Conservation (phyloP, 2,329 filamentous ascomycete genomes). For the Cercospora nicotianae region DNA sequence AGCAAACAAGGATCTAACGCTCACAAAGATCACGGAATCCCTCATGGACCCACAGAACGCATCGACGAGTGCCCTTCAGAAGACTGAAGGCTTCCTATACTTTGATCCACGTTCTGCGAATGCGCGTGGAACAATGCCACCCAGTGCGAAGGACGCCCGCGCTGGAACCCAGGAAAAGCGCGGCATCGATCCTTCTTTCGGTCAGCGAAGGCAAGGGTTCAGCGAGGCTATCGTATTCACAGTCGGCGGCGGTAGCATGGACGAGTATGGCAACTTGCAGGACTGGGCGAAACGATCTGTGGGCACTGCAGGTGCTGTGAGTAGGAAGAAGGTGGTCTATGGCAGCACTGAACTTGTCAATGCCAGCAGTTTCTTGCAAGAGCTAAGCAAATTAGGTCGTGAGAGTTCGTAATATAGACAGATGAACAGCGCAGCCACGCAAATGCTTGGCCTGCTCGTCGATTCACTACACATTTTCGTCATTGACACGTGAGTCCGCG, state of each 20-base stretch:
- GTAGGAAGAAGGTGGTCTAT: slow-evolving; percentile 83
- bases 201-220: slow-evolving; percentile 39
- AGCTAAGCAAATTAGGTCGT: slow-evolving; percentile 57
- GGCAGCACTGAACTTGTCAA: slow-evolving; percentile 79
- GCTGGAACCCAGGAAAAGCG: slow-evolving; percentile 41
- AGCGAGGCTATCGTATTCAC: slow-evolving; percentile 45
- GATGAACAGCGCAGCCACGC: background rate
- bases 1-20: slow-evolving; percentile 87
- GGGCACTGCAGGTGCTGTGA: slow-evolving; percentile 54
- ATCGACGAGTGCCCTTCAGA: slow-evolving; percentile 86
- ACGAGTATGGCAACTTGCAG: slow-evolving; percentile 95
- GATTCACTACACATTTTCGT: background rate
- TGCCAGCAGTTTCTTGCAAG: slow-evolving; percentile 62
- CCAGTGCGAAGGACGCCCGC: slow-evolving; percentile 58
- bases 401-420: slow-evolving; percentile 48
- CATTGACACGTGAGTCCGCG: background rate
- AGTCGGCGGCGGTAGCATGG: slow-evolving; percentile 89
- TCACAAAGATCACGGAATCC: slow-evolving; percentile 97
- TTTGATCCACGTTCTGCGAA: slow-evolving; percentile 94
- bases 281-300: slow-evolving; percentile 86
- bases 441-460: background rate
- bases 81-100: slow-evolving; percentile 95
- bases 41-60: slow-evolving; percentile 95
- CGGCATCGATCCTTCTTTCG: slow-evolving; percentile 30
- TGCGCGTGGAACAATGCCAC: slow-evolving; percentile 86